Percentiles rank a stretch among this genome's conserved stretches.
Conservation (phyloP, 2,329 filamentous ascomycete species). For the Knufia fluminis region DNA sequence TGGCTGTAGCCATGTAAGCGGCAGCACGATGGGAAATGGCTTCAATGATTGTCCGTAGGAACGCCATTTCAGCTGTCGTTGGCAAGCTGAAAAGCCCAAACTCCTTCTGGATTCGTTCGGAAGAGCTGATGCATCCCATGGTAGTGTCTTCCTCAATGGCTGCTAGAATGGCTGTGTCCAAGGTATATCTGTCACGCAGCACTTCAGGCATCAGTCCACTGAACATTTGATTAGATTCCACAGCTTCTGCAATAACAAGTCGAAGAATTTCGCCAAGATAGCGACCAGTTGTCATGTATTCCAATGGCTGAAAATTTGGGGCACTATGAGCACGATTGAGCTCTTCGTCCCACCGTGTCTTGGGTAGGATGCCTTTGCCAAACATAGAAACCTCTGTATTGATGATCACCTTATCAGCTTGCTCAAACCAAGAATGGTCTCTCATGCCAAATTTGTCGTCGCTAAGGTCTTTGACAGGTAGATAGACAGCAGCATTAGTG, state of each 20-base stretch:
- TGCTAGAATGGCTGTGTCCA: conserved; percentile 52
- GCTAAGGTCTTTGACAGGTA: conserved; percentile 47
- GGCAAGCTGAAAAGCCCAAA: conserved; percentile 41
- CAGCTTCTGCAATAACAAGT: conserved; percentile 51
- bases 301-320: conserved; percentile 57
- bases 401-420: conserved; percentile 52
- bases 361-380: conserved; percentile 46
- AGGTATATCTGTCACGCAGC: conserved; percentile 47
- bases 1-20: conserved; percentile 53
- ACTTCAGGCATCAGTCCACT: conserved; percentile 47
- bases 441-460: conserved; percentile 47
- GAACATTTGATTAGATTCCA: conserved; percentile 48
- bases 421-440: conserved; percentile 45
- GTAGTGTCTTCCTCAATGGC: conserved; percentile 44
- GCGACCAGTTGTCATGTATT: conserved; percentile 54
- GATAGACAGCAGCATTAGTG: conserved; percentile 55
- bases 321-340: conserved; percentile 48
- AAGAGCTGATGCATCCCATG: conserved; percentile 29
- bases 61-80: conserved; percentile 43
- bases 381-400: conserved; percentile 62
- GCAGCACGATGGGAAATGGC: conserved; percentile 51
- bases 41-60: conserved; percentile 44
- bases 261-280: conserved; percentile 57
- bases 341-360: conserved; percentile 52
- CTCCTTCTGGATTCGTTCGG: conserved; percentile 41